Conservation (phyloP, 768 basidiomycete species). For the Suillus spraguei region DNA sequence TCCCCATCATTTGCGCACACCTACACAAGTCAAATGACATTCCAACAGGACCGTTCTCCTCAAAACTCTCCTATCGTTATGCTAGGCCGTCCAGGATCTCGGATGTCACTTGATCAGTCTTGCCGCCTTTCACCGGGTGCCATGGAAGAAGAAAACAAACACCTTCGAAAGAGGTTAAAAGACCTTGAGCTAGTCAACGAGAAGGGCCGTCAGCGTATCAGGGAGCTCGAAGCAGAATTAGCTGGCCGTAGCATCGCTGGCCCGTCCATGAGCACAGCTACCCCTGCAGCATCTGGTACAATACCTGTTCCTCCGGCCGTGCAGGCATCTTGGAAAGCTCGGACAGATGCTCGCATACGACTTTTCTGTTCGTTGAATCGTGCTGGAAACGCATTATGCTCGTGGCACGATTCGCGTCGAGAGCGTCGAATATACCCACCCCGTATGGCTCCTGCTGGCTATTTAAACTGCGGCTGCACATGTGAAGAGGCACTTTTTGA, state of each 20-base stretch:
- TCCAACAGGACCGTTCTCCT: conserved; percentile 9
- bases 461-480: conserved; percentile 86
- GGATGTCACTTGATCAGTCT: conserved; percentile 29
- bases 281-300: conserved; percentile 22
- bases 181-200: conserved; percentile 67
- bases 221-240: conserved; percentile 50
- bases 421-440: conserved; percentile 80
- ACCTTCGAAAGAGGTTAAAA: conserved; percentile 57
- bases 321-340: conserved; percentile 65
- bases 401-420: conserved; percentile 88
- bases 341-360: conserved; percentile 72
- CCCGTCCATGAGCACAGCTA: conserved; percentile 19
- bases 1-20: conserved; percentile 10
- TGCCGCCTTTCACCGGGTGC: conserved; percentile 28
- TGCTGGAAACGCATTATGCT: conserved; percentile 85
- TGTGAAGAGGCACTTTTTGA: conserved; percentile 86
- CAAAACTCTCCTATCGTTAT: conserved; percentile 1
- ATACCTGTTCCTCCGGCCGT: conserved; percentile 44
- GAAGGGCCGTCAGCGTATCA: conserved; percentile 48
- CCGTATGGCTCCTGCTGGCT: conserved; percentile 75
- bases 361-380: conserved; percentile 82
- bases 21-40: conserved; percentile 12
- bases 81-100: conserved; percentile 24
- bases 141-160: conserved; percentile 52
- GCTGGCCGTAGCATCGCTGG: conserved; percentile 30